Evolutionary conservation across 2,329 filamentous ascomycete species (phyloP).

Genomic region (Aureobasidium sp.): DNA sequence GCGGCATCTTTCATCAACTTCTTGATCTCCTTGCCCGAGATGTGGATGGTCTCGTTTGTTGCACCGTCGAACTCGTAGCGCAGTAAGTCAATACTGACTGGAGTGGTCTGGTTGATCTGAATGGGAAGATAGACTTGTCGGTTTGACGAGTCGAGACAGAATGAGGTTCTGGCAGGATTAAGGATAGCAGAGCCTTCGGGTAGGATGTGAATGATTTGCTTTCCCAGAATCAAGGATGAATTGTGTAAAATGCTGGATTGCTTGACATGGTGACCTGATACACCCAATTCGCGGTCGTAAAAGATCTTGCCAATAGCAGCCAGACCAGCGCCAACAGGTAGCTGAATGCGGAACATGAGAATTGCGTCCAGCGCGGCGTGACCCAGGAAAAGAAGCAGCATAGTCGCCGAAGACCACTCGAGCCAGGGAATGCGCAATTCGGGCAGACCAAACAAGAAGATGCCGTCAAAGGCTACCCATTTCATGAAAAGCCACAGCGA

Average conservation of each 20-base stretch:
- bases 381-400: constrained; percentile 60
- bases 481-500: constrained; percentile 91
- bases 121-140: constrained; percentile 66
- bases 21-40: constrained; percentile 67
- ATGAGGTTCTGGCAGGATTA: constrained; percentile 72
- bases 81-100: constrained; percentile 79
- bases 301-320: constrained; percentile 69
- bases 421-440: constrained; percentile 91
- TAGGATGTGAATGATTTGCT: constrained; percentile 94
- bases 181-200: constrained; percentile 84
- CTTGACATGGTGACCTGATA: constrained; percentile 90
- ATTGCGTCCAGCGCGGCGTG: constrained; percentile 73
- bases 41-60: constrained; percentile 69
- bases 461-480: constrained; percentile 81
- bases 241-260: constrained; percentile 83
- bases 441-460: constrained; percentile 81
- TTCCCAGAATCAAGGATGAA: constrained; percentile 85
- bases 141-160: constrained; percentile 66
- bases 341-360: constrained; percentile 84
- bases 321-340: constrained; percentile 68
- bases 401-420: constrained; percentile 73
- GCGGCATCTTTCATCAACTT: constrained; percentile 62
- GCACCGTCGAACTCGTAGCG: constrained; percentile 79
- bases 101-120: constrained; percentile 87
- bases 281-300: constrained; percentile 86